Percentiles rank a stretch among this genome's conserved stretches.
Evolutionary conservation across 805 yeast genomes (phyloP).

Genomic region (Lipomyces chichibuensis): DNA sequence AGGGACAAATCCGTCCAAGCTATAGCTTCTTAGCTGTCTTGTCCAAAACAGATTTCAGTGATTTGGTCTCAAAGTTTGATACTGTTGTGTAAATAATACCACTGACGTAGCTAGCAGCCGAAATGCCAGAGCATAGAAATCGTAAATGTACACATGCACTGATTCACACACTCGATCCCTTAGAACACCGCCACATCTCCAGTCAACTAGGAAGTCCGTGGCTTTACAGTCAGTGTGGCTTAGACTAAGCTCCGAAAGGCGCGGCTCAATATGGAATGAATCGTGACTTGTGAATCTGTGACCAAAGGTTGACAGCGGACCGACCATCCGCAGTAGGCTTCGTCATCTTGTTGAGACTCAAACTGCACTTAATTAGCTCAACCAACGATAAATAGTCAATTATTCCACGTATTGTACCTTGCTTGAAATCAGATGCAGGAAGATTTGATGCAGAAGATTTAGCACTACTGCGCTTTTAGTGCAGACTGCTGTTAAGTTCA

Average conservation of each 20-base stretch:
- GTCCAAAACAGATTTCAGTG: background rate
- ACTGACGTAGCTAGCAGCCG: background rate
- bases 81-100: background rate
- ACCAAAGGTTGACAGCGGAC: background rate
- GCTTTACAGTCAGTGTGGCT: background rate
- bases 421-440: background rate
- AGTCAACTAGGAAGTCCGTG: background rate
- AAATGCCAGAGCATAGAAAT: background rate
- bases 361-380: background rate
- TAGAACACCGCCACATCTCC: background rate
- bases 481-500: background rate
- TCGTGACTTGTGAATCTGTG: background rate
- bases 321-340: background rate
- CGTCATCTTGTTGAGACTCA: background rate
- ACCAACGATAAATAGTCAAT: background rate
- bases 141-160: too few relatives aligned
- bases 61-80: background rate
- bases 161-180: too few relatives aligned
- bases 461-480: background rate
- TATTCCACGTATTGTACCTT: background rate
- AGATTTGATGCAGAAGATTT: background rate
- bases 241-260: background rate
- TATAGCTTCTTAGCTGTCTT: background rate
- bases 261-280: background rate
- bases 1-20: background rate